Base-by-base conservation (phyloP, 805 yeast species). In the Brettanomyces custersianus region DNA sequence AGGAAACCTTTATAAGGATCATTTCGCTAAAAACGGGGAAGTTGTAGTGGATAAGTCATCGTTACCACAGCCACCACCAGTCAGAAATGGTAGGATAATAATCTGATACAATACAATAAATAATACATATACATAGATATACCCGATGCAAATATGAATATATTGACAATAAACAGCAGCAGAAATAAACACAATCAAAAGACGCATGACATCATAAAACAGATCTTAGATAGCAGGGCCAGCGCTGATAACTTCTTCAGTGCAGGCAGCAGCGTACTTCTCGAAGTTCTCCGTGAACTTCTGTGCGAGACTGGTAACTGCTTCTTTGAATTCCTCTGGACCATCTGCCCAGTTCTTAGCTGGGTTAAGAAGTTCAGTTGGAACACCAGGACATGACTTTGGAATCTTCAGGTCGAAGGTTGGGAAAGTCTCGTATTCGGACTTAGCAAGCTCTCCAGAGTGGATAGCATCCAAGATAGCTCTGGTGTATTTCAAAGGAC, bases 401-500 rank as follows among this genome's bases (percentile, higher is more conserved):
- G 98, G 98, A 47, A 92, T 76, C 57, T 75, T 74, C 63, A 90
- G 73, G 63, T 85, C 85, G 68, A 90, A 90, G 31, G 80, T 77
- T 47, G 87, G 94, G 66, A 83, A 80, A 34, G 70, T 70, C 68
- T 88, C 96, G 63, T 69, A 90, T 54, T 80, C 84, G 45, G 70
- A 88, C 51, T 85, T 66, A 44, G 74, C 74, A 54, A 90, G 75
- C 48, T 80, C 78, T 45, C 97, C 98, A 47, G 86, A 74, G 66
- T 90, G 97, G 53, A 90, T 87, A 29, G 95, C 79, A 60, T 90
- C 95, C 58, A 90, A 70, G 45, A 90, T 88, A 40, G 95, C 94
- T 70, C 98, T 82, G 42, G 98, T 90, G 77, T 86, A 90, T 65
- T 90, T 90, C 65, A 90, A 76, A 41, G 97, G 90, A 68, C 97